Evolutionary conservation across 2,329 filamentous ascomycete species (phyloP).

Genomic region (Tolypocladium capitatum): DNA sequence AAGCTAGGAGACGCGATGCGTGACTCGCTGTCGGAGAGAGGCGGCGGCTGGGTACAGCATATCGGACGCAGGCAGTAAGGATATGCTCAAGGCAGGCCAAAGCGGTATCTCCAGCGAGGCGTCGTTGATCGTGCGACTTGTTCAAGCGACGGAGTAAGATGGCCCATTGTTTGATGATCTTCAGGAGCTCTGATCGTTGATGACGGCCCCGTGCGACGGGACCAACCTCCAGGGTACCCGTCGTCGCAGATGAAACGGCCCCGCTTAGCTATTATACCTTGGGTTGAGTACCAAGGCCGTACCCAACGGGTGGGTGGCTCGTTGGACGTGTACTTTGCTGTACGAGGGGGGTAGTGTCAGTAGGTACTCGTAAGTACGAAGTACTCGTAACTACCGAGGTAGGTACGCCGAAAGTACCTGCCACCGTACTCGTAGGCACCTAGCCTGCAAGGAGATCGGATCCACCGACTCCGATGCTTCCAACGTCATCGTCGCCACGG

Average conservation of each 20-base stretch:
- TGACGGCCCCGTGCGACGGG: background rate
- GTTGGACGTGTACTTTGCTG: background rate
- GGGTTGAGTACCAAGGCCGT: background rate
- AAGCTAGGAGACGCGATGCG: background rate
- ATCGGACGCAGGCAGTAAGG: background rate
- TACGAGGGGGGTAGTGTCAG: rapidly evolving
- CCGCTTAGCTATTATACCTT: background rate
- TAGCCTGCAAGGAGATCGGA: background rate
- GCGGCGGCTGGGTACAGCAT: background rate
- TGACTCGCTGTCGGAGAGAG: background rate
- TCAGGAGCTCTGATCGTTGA: background rate
- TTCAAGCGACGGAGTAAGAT: background rate
- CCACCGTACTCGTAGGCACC: too few relatives aligned
- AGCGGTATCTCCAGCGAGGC: background rate
- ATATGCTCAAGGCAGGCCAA: background rate
- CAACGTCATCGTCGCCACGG: background rate
- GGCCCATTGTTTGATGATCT: background rate
- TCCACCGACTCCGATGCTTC: background rate
- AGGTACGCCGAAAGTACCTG: too few relatives aligned
- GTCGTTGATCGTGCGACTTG: background rate
- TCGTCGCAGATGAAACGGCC: background rate
- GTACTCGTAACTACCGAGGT: too few relatives aligned
- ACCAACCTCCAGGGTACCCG: background rate
- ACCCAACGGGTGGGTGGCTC: background rate
- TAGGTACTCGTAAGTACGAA: too few relatives aligned